Conservation (phyloP, 176 grass and related monocot genomes). For the Raddia guianensis region DNA sequence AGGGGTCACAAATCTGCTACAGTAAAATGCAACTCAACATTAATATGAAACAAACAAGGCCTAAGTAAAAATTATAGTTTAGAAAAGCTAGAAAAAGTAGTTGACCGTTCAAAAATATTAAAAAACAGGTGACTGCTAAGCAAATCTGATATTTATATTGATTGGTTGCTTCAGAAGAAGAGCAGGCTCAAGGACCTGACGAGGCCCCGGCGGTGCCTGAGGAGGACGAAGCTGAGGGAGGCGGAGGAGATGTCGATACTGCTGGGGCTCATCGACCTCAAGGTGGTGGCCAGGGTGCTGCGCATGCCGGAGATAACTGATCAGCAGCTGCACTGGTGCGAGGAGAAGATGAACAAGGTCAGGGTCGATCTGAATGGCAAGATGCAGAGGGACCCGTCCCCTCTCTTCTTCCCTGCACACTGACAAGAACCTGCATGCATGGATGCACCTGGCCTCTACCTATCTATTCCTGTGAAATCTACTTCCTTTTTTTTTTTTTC, state of each 20-base stretch:
- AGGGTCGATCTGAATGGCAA: slow-evolving; percentile 55
- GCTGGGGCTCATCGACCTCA: slow-evolving; percentile 83
- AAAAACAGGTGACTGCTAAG: too few species aligned
- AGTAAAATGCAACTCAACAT: too few species aligned
- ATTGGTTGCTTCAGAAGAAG: slow-evolving; percentile 65
- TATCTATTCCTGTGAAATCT: slow-evolving; percentile 37
- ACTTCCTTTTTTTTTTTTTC: not conserved
- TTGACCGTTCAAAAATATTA: too few species aligned
- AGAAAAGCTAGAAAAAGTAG: too few species aligned
- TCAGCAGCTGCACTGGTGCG: slow-evolving; percentile 93
- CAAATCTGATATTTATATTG: too few species aligned
- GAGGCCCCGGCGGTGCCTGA: slow-evolving; percentile 61
- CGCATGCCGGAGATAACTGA: slow-evolving; percentile 70
- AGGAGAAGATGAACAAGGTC: slow-evolving; percentile 88
- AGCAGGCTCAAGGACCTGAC: slow-evolving; percentile 71
- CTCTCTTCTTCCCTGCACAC: slow-evolving; percentile 84
- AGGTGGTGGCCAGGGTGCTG: slow-evolving; percentile 76
- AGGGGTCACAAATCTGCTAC: too few species aligned
- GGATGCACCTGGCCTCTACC: not conserved
- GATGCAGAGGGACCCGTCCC: slow-evolving; percentile 76
- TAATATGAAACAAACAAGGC: too few species aligned
- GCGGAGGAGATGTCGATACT: slow-evolving; percentile 69
- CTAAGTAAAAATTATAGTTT: too few species aligned
- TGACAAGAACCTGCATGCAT: slow-evolving; percentile 27
- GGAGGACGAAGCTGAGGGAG: slow-evolving; percentile 60